Evolutionary conservation across 164 flowering plant species (phyloP).

Genomic region (Berberis thunbergii): DNA sequence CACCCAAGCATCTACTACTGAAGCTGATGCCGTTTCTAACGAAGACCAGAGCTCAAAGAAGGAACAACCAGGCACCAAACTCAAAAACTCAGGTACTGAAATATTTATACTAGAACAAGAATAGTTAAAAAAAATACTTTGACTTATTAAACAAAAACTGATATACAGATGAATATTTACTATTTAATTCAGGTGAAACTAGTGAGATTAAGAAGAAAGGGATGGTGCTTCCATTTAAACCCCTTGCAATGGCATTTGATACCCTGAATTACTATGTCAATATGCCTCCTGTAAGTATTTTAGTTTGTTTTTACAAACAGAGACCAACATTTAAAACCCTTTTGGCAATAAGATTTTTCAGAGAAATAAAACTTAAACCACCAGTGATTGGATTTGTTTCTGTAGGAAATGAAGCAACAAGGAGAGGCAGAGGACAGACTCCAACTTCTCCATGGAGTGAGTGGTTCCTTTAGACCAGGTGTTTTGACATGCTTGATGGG

Average conservation of each 20-base stretch:
- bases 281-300: constrained; percentile 71
- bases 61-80: not conserved
- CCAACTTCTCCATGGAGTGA: constrained; percentile 28
- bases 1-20: constrained; percentile 55
- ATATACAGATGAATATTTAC: not conserved
- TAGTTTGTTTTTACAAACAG: not conserved
- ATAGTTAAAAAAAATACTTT: too few species aligned
- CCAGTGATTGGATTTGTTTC: not conserved
- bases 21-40: constrained; percentile 34
- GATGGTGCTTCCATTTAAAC: constrained; percentile 88
- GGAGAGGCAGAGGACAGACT: constrained; percentile 22
- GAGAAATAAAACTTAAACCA: too few species aligned
- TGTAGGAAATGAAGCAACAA: constrained; percentile 29
- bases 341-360: too few species aligned
- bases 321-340: not conserved
- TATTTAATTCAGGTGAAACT: not conserved
- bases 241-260: constrained; percentile 81
- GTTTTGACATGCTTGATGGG: constrained; percentile 49
- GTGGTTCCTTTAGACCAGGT: constrained; percentile 47
- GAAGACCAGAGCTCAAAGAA: constrained; percentile 24
- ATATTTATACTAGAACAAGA: too few species aligned
- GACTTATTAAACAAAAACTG: too few species aligned
- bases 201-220: constrained; percentile 43
- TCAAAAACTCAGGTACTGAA: too few species aligned
- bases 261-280: constrained; percentile 75